phyloP scores from a whole-genome alignment of 768 basidiomycete genomes.

The Amanita molliuscula region DNA sequence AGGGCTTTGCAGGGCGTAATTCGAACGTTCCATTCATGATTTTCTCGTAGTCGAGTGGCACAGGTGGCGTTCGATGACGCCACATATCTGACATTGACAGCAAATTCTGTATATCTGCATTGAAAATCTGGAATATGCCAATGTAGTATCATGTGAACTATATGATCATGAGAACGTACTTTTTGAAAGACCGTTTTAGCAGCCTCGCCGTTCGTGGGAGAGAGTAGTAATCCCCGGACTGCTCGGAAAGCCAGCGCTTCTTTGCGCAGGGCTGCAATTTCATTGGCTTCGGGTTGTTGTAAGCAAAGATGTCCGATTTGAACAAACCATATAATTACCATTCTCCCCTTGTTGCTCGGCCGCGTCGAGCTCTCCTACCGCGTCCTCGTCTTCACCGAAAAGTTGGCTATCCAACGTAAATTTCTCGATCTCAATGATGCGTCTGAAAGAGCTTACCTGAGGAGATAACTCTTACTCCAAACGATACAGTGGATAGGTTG shows the following conservation, averaged over 20 bases:
- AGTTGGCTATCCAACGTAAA: slow-evolving; percentile 51
- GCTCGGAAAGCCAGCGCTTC: slow-evolving; percentile 82
- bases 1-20: slow-evolving; percentile 20
- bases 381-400: slow-evolving; percentile 89
- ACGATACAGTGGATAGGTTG: slow-evolving; percentile 99
- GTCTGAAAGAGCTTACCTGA: slow-evolving; percentile 49
- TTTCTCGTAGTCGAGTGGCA: slow-evolving; percentile 70
- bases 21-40: slow-evolving; percentile 60
- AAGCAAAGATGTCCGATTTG: neutral
- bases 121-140: slow-evolving; percentile 58
- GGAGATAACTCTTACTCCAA: slow-evolving; percentile 96
- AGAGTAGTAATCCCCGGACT: slow-evolving; percentile 64
- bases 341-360: slow-evolving; percentile 93
- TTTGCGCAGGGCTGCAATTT: slow-evolving; percentile 82
- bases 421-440: neutral
- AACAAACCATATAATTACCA: slow-evolving; percentile 34
- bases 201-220: slow-evolving; percentile 26
- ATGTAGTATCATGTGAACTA: neutral
- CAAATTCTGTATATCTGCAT: slow-evolving; percentile 77
- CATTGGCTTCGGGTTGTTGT: slow-evolving; percentile 46
- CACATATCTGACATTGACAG: slow-evolving; percentile 97
- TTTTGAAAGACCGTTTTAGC: slow-evolving; percentile 77
- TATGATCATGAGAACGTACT: slow-evolving; percentile 26
- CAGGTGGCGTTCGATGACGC: slow-evolving; percentile 81
- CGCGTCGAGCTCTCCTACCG: slow-evolving; percentile 74